Evolutionary conservation across 495 filamentous ascomycete species (phyloP).

Genomic region (Neurospora sp.): DNA sequence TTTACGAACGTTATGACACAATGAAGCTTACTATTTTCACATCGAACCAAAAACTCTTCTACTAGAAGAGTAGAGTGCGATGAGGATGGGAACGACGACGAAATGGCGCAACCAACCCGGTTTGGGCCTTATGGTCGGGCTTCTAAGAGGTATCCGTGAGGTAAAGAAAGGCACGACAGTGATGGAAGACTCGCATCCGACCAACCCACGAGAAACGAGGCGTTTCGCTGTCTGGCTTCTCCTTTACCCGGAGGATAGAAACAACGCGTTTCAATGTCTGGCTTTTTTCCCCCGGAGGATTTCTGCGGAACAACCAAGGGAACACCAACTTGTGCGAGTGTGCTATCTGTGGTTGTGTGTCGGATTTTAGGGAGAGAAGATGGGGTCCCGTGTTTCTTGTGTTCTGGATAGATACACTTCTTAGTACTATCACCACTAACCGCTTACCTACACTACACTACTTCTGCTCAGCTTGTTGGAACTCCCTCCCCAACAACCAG

Average conservation of each 20-base stretch:
- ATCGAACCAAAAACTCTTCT: background rate
- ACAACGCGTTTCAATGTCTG: no score
- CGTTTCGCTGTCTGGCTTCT: background rate
- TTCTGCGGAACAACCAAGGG: background rate
- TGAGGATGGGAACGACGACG: background rate
- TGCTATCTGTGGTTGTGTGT: background rate
- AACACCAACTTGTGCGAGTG: background rate
- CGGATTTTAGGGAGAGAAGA: background rate
- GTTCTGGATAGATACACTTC: background rate
- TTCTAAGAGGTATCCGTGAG: background rate
- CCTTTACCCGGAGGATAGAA: no score
- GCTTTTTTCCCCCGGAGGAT: background rate
- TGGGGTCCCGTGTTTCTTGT: background rate
- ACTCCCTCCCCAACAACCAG: background rate
- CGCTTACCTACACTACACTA: background rate
- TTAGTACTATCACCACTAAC: background rate
- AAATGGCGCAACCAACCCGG: background rate
- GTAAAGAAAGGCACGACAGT: background rate
- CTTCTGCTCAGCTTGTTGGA: background rate
- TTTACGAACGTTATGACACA: constrained; percentile 1
- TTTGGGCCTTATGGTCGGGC: background rate
- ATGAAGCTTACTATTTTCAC: background rate
- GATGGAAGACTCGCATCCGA: background rate
- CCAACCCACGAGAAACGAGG: background rate
- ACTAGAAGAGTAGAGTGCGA: background rate